Percentiles rank a stretch among this genome's conserved stretches.
Conservation (phyloP, 371 early-diverging fungal genomes). For the Mucor mucedo region DNA sequence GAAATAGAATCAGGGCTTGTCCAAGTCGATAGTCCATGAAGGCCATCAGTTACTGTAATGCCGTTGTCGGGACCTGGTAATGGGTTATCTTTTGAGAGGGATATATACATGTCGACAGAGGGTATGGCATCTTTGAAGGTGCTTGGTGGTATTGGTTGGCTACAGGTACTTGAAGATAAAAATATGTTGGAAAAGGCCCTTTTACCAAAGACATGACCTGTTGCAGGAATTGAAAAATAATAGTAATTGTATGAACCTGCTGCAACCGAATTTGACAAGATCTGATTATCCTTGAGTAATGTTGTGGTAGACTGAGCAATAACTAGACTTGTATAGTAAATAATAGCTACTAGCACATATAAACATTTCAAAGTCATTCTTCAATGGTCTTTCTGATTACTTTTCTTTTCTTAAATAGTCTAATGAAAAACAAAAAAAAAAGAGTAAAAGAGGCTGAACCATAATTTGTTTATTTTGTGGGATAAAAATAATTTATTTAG, state of each 20-base stretch:
- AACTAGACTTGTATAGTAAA: not conserved
- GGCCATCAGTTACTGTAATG: conserved; percentile 29
- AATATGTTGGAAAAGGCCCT: conserved; percentile 29
- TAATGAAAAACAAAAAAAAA: not conserved
- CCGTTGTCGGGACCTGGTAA: conserved; percentile 55
- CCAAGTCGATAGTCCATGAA: conserved; percentile 44
- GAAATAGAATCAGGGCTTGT: conserved; percentile 18
- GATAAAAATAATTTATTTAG: not conserved
- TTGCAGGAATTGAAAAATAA: conserved; percentile 23
- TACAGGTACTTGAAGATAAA: conserved; percentile 40
- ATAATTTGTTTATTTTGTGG: too few relatives aligned
- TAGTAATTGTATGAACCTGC: conserved; percentile 17
- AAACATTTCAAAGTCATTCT: conserved; percentile 3
- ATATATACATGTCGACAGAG: conserved; percentile 48
- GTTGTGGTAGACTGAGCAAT: conserved; percentile 14
- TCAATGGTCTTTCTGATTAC: not conserved
- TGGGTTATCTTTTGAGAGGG: conserved; percentile 44
- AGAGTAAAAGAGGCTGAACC: not conserved
- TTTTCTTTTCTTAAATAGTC: not conserved
- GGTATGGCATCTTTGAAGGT: conserved; percentile 36
- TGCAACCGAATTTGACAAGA: conserved; percentile 15
- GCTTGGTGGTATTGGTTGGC: conserved; percentile 40
- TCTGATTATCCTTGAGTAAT: conserved; percentile 21
- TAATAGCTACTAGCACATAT: not conserved
- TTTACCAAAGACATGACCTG: conserved; percentile 16